A percentile compares a stretch with the other conserved stretches of the same genome.
Evolutionary conservation across 495 filamentous ascomycete genomes (phyloP).

Genomic region (Penicillium argentinense): DNA sequence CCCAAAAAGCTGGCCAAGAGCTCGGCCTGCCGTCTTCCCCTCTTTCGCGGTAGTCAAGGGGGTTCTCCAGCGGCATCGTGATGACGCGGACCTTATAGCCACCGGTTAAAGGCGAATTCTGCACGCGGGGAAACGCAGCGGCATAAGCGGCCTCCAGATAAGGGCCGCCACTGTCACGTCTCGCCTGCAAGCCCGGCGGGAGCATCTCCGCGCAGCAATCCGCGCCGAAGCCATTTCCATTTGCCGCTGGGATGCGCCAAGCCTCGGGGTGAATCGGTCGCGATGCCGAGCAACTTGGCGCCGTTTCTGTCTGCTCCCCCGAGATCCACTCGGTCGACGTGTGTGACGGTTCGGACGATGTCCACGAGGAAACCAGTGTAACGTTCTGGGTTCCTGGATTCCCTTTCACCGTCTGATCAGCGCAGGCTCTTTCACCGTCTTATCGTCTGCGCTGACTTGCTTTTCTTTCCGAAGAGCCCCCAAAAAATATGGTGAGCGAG

Average conservation of each 20-base stretch:
- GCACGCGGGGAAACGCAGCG: background rate
- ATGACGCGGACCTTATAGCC: too few species aligned
- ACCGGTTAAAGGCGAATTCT: too few species aligned
- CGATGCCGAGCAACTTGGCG: constrained; percentile 23
- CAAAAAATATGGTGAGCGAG: background rate
- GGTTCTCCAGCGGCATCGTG: too few species aligned
- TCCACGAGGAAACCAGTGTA: background rate
- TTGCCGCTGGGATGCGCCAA: constrained; percentile 6
- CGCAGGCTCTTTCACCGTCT: too few species aligned
- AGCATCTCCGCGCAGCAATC: background rate
- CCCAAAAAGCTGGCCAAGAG: background rate
- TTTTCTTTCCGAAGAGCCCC: background rate
- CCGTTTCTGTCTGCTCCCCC: constrained; percentile 3
- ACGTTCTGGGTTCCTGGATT: background rate
- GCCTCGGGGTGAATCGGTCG: constrained; percentile 16
- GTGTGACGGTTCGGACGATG: background rate
- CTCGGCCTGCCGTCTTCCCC: background rate
- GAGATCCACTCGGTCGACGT: constrained; percentile 6
- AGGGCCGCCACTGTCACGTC: background rate
- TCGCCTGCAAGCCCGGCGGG: too few species aligned
- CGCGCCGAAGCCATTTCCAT: background rate
- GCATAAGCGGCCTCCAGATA: background rate
- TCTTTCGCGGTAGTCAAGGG: background rate
- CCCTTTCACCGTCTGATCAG: too few species aligned
- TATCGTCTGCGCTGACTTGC: too few species aligned